These are phyloP conservation scores for Blepharisma japonicum DNA, from an alignment of 73 alveolate genomes.

Conservation along the genomic window DNA sequence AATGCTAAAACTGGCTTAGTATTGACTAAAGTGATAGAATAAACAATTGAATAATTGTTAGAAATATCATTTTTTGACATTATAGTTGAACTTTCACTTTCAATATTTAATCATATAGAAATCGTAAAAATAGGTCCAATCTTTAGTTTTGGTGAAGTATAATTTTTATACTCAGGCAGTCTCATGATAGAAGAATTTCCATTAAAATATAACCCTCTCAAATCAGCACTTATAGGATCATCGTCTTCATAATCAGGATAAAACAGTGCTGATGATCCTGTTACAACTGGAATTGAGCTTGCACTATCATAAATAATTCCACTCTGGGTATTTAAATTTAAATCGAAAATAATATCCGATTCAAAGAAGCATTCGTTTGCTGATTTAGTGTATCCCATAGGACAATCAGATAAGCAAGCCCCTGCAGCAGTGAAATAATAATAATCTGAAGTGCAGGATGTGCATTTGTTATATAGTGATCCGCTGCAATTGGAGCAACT, in stretches of 20 bases:
- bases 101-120: too few species aligned
- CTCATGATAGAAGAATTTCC: not conserved
- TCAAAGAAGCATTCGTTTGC: not conserved
- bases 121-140: too few species aligned
- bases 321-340: not conserved
- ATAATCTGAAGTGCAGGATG: not conserved
- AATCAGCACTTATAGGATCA: not conserved
- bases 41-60: too few species aligned
- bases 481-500: not conserved
- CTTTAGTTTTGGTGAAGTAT: too few species aligned
- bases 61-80: too few species aligned
- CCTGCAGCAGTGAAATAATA: not conserved
- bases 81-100: too few species aligned
- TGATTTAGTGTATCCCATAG: not conserved
- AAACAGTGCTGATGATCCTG: not conserved
- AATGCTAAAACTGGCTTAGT: not conserved
- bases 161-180: not conserved
- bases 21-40: not conserved
- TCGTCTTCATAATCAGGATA: not conserved
- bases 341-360: not conserved
- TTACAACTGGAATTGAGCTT: not conserved
- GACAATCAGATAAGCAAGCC: not conserved
- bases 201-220: slow-evolving; percentile 12
- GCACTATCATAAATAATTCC: not conserved
- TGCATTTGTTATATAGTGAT: not conserved